Evolutionary conservation across 345 rosid genomes (phyloP).

Genomic region (Populus simonii): DNA sequence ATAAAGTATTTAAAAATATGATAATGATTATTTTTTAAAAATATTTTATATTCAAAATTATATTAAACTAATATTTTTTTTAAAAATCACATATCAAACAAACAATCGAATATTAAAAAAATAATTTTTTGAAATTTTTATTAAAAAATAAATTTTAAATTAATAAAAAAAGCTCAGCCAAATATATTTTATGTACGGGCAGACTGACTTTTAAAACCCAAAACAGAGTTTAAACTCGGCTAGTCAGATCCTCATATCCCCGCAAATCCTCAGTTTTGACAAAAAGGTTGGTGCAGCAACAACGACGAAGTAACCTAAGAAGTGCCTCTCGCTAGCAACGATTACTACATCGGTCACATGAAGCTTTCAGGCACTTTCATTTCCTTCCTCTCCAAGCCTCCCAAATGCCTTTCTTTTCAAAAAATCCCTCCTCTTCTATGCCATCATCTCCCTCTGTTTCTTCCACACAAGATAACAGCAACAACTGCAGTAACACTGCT

Average conservation of each 20-base stretch:
- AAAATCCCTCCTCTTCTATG: slow-evolving; percentile 4
- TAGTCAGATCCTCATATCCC: not conserved
- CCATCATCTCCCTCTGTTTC: slow-evolving; percentile 6
- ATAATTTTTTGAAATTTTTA: too few species aligned
- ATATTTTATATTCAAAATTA: rapidly evolving
- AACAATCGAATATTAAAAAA: too few species aligned
- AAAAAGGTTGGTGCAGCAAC: slow-evolving; percentile 3
- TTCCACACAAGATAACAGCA: not conserved
- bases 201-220: too few species aligned
- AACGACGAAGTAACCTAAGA: slow-evolving; percentile 16
- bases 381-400: not conserved
- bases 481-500: not conserved
- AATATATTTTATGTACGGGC: too few species aligned
- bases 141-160: too few species aligned
- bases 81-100: too few species aligned
- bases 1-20: too few species aligned
- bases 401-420: slow-evolving; percentile 20
- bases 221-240: not conserved
- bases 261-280: not conserved
- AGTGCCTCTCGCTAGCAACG: slow-evolving; percentile 10
- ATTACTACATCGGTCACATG: slow-evolving; percentile 19
- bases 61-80: too few species aligned
- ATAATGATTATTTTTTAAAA: too few species aligned
- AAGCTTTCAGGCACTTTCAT: not conserved
- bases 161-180: too few species aligned